These are phyloP conservation scores for Kodamaea restingae DNA, from an alignment of 805 yeast genomes.

Conservation along the genomic window DNA sequence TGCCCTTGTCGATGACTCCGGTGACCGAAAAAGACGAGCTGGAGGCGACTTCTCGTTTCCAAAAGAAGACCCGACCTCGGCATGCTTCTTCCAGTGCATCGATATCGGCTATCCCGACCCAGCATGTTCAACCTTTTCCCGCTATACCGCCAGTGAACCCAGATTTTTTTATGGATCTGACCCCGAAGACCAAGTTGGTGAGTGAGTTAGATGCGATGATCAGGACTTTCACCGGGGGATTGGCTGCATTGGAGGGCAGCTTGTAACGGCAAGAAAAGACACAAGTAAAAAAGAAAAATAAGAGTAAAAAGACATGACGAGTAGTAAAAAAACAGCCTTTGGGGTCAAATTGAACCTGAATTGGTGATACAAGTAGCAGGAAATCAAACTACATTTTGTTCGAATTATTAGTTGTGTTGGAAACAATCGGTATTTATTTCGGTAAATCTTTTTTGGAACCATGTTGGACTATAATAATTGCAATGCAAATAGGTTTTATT, in stretches of 20 bases:
- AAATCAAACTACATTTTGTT: no score
- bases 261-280: slow-evolving; percentile 2
- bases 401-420: no score
- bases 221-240: slow-evolving; percentile 33
- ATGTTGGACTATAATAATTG: no score
- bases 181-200: slow-evolving; percentile 32
- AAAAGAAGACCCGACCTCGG: slow-evolving; percentile 2
- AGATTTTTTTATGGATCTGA: slow-evolving; percentile 36
- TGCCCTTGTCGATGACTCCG: slow-evolving; percentile 76
- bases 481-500: no score
- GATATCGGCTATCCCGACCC: not conserved
- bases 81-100: not conserved
- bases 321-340: no score
- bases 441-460: no score
- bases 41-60: slow-evolving; percentile 1
- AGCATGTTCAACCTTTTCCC: no score
- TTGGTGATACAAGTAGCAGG: no score
- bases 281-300: no score
- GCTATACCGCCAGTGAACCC: slow-evolving; percentile 32
- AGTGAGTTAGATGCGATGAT: slow-evolving; percentile 38
- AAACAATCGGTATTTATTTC: no score
- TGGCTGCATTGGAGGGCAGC: slow-evolving; percentile 36
- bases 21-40: slow-evolving; percentile 53
- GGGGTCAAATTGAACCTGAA: no score
- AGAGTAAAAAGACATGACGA: no score